These are phyloP conservation scores for Yarrowia keelungensis DNA, from an alignment of 805 yeast species.

Conservation along the genomic window DNA sequence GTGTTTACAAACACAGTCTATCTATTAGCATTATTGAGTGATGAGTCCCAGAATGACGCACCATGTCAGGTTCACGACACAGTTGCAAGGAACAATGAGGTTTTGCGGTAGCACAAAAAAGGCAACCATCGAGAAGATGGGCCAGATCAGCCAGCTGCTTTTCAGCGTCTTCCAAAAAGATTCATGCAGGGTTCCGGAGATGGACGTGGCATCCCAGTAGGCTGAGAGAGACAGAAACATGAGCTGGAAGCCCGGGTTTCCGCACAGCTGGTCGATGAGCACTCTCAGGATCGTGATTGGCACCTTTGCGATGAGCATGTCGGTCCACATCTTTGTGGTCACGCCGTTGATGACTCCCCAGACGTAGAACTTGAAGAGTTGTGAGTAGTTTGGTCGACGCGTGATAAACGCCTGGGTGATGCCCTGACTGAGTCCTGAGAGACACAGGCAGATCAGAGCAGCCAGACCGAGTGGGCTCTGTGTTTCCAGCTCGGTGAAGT, in stretches of 20 bases:
- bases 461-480: slow-evolving; percentile 22
- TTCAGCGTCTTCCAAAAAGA: slow-evolving; percentile 41
- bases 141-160: slow-evolving; percentile 45
- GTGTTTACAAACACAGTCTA: background rate
- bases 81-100: slow-evolving; percentile 45
- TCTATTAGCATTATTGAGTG: slow-evolving; percentile 34
- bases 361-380: slow-evolving; percentile 48
- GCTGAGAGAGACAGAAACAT: slow-evolving; percentile 49
- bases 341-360: slow-evolving; percentile 51
- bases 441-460: slow-evolving; percentile 37
- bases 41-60: slow-evolving; percentile 43
- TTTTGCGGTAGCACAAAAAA: slow-evolving; percentile 43
- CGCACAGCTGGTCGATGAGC: slow-evolving; percentile 49
- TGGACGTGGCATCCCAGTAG: slow-evolving; percentile 55
- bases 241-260: slow-evolving; percentile 49
- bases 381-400: slow-evolving; percentile 32
- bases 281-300: slow-evolving; percentile 44
- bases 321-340: slow-evolving; percentile 50
- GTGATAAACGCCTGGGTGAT: slow-evolving; percentile 45
- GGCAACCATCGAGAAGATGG: slow-evolving; percentile 43
- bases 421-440: slow-evolving; percentile 47
- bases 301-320: slow-evolving; percentile 46
- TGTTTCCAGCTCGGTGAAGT: slow-evolving; percentile 24
- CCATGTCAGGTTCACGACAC: slow-evolving; percentile 45
- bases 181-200: slow-evolving; percentile 38